Conservation (phyloP, 371 early-diverging fungal species). For the Mortierella sp. region DNA sequence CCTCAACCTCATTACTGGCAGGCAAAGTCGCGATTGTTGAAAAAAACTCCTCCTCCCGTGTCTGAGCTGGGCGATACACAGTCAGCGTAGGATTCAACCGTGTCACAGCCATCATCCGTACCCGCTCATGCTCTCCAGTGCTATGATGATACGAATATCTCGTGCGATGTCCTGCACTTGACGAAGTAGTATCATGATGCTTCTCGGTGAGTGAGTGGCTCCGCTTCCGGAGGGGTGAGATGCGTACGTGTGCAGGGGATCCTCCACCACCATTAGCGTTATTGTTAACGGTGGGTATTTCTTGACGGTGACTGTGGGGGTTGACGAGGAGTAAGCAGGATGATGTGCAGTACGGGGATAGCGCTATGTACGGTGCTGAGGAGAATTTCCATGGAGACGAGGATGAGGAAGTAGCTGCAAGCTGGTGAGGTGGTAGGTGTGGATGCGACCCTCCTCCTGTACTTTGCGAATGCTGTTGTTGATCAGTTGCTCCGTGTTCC, state of each 20-base stretch:
- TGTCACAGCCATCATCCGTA: constrained; percentile 36
- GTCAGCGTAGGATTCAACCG: constrained; percentile 34
- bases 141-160: not conserved
- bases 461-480: not conserved
- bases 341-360: constrained; percentile 18
- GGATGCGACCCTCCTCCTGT: not conserved
- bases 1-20: not conserved
- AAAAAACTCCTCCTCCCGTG: not conserved
- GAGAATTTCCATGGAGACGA: constrained; percentile 8
- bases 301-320: constrained; percentile 15
- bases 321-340: constrained; percentile 31
- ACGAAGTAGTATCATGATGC: not conserved
- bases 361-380: constrained; percentile 3
- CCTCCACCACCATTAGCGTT: not conserved
- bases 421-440: not conserved
- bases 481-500: not conserved
- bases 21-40: not conserved
- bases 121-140: constrained; percentile 2
- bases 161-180: not conserved
- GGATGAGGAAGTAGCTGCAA: not conserved
- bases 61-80: constrained; percentile 23
- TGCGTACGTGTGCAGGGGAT: not conserved
- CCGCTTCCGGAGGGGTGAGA: constrained; percentile 20
- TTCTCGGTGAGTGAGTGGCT: constrained; percentile 28
- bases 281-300: not conserved